Evolutionary conservation across 2,329 filamentous ascomycete species (phyloP).

Genomic region (Neocatenulostroma microsporum): DNA sequence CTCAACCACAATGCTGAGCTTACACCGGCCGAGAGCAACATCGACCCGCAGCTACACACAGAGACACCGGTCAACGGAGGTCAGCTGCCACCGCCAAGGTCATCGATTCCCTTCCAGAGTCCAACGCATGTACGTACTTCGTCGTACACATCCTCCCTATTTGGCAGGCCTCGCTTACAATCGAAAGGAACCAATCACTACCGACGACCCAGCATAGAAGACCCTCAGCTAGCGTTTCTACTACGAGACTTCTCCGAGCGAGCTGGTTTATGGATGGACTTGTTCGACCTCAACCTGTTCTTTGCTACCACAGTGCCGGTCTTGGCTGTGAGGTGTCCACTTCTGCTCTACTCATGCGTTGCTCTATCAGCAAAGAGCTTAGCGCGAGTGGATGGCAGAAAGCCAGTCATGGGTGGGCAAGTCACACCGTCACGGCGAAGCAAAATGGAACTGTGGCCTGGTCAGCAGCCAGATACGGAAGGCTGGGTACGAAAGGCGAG

Average conservation of each 20-base stretch:
- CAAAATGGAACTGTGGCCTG: constrained; percentile 45
- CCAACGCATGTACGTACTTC: constrained; percentile 24
- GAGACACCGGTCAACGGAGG: constrained; percentile 11
- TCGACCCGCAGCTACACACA: constrained; percentile 25
- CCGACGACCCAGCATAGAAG: constrained; percentile 20
- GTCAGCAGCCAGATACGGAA: constrained; percentile 28
- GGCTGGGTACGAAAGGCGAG: constrained; percentile 51
- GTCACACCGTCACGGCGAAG: constrained; percentile 27
- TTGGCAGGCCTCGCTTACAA: constrained; percentile 24
- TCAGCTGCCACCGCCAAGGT: constrained; percentile 5
- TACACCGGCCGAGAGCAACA: constrained; percentile 23
- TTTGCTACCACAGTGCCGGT: constrained; percentile 55
- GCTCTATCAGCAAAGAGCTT: constrained; percentile 56
- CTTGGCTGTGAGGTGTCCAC: constrained; percentile 43
- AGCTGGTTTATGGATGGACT: constrained; percentile 52
- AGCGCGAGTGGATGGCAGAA: constrained; percentile 46
- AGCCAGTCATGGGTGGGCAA: constrained; percentile 44
- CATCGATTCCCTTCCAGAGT: constrained; percentile 9
- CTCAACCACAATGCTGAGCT: constrained; percentile 41
- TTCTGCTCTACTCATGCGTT: constrained; percentile 49
- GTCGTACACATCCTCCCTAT: constrained; percentile 19
- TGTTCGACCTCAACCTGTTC: constrained; percentile 51
- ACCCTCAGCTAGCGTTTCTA: constrained; percentile 43
- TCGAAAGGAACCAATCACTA: constrained; percentile 17
- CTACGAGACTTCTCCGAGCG: constrained; percentile 53